Evolutionary conservation across 805 yeast genomes (phyloP), one percentile per base, ranked within the genome.

Genomic region (Brettanomyces nanus): DNA sequence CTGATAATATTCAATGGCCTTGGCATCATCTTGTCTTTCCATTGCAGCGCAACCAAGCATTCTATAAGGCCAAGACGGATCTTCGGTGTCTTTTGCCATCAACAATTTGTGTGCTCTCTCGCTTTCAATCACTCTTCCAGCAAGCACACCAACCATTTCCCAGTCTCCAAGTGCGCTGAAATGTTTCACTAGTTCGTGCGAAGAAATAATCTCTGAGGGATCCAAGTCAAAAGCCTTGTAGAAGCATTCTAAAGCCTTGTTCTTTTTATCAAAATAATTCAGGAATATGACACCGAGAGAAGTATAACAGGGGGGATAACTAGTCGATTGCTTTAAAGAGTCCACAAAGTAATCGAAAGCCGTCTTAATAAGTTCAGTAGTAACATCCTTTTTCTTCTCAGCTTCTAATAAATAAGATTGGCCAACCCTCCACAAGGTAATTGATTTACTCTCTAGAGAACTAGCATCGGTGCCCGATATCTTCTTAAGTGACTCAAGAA

Each of bases 1-100:
- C 58, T 92, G 98, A 53, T 85, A 87, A 74, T 84, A 78, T 57
- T 84, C 90, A 33, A 90, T 81, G 0, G 98, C 95, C 39, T 77
- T 77, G 1, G 75, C 76, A 45, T 77, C 85, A 46, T 81, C 79
- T 48, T 79, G 85, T 20, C 57, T 64, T 52, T 85, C 87, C 42
- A 92, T 61, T 4, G 80, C 68, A 2, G 84, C 73, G 47, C 87
- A 76, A 0, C 97, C 98, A 31, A 92, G 62, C 3, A 85, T 85
- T 47, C 96, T 63, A 53, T 79, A 85, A 1, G 97, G 96, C 98
- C 98, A 92, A 2, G 81, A 69, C 2, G 62, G 52, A 41, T 61
- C 65, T 1, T 46, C 45, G 27, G 57, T 54, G 3, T 22, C 25
- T 2, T 55, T 56, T 17, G 66, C 58, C 11, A 28, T n/a, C 19